phyloP scores from a whole-genome alignment of 2,329 filamentous ascomycete species.

The Aspergillus sp. region DNA sequence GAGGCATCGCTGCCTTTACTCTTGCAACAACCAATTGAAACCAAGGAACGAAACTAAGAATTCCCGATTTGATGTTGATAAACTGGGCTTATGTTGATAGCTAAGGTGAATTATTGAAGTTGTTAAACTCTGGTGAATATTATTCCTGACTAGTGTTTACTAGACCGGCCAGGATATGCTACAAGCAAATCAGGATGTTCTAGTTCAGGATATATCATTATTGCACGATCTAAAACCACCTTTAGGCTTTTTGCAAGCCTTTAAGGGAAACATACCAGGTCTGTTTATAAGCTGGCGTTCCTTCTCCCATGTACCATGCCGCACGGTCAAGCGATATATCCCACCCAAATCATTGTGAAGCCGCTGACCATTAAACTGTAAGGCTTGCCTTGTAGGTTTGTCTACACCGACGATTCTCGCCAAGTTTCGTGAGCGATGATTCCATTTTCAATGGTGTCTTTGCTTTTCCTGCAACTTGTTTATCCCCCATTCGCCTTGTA shows the following conservation, averaged over 20 bases:
- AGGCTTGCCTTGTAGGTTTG: slow-evolving; percentile 2
- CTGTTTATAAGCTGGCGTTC: not conserved
- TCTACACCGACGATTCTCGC: not conserved
- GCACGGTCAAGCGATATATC: not conserved
- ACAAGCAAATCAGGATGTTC: not conserved
- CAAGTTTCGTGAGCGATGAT: not conserved
- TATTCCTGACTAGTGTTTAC: not conserved
- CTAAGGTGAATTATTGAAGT: not conserved
- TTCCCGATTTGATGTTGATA: not conserved
- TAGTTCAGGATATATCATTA: too few relatives aligned
- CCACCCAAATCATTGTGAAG: not conserved
- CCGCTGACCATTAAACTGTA: slow-evolving; percentile 1
- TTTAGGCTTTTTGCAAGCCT: not conserved
- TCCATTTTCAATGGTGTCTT: not conserved
- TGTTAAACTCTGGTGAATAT: not conserved
- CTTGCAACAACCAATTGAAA: not conserved
- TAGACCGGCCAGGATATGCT: not conserved
- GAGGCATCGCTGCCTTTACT: not conserved
- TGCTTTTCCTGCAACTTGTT: slow-evolving; percentile 4
- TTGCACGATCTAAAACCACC: not conserved
- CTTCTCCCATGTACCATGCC: not conserved
- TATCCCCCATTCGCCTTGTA: not conserved
- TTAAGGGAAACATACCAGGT: not conserved
- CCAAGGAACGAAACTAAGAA: not conserved
- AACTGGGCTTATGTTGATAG: not conserved